Evolutionary conservation across 495 filamentous ascomycete species (phyloP).

Genomic region (Aspergillus hancockii): DNA sequence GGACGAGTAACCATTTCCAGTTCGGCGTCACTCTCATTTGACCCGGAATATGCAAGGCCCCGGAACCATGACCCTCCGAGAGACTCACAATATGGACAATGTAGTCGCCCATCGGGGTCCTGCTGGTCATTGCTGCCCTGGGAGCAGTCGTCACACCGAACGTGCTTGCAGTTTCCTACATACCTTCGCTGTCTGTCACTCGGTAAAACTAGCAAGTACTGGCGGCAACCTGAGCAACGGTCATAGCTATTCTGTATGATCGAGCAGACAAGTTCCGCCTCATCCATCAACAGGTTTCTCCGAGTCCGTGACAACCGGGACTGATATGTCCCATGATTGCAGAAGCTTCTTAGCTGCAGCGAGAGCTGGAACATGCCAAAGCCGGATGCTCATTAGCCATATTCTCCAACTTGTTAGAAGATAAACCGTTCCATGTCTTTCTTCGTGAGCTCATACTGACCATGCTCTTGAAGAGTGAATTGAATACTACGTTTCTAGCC

Average conservation of each 20-base stretch:
- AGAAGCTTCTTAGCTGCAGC: constrained; percentile 45
- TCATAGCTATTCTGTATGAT: constrained; percentile 15
- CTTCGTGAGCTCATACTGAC: constrained; percentile 33
- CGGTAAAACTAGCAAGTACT: constrained; percentile 8
- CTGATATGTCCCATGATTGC: constrained; percentile 50
- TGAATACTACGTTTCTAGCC: constrained; percentile 16
- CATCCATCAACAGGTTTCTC: constrained; percentile 23
- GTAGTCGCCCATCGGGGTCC: not conserved
- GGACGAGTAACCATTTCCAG: constrained; percentile 12
- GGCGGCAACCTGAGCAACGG: constrained; percentile 2
- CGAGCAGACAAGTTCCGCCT: constrained; percentile 17
- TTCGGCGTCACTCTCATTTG: not conserved
- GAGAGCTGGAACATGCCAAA: constrained; percentile 42
- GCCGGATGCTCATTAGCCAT: constrained; percentile 16
- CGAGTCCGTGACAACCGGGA: constrained; percentile 35
- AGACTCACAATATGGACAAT: constrained; percentile 10
- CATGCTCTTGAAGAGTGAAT: constrained; percentile 30
- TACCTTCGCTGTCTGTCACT: constrained; percentile 13
- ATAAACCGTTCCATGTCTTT: constrained; percentile 34
- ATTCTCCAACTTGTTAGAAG: constrained; percentile 25
- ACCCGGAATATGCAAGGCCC: no score
- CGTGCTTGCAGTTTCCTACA: constrained; percentile 22
- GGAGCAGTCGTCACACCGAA: constrained; percentile 18
- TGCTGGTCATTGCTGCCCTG: not conserved
- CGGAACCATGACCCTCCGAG: constrained; percentile 10